Percentiles rank a stretch among this genome's conserved stretches.
Evolutionary conservation across 1,284 basidiomycete genomes (phyloP).

Genomic region (Earliella scabrosa): DNA sequence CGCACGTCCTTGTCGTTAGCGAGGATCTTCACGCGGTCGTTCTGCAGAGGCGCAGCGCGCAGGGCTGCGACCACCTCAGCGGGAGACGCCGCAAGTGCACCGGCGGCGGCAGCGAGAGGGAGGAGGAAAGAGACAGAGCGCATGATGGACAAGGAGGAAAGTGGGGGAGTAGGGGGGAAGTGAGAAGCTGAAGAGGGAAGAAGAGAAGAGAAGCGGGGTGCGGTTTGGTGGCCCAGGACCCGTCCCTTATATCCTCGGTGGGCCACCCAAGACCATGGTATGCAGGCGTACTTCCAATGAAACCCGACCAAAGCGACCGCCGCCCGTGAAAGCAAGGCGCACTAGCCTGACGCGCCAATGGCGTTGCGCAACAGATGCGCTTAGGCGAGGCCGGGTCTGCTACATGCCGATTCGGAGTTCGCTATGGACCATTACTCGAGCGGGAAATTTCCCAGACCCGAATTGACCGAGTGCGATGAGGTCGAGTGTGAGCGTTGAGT

Average conservation of each 20-base stretch:
- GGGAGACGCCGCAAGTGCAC: slow-evolving; percentile 11
- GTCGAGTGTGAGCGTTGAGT: background rate
- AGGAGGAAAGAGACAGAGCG: slow-evolving; percentile 17
- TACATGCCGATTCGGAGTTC: background rate
- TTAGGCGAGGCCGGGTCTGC: background rate
- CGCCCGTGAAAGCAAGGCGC: background rate
- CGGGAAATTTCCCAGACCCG: slow-evolving; percentile 8
- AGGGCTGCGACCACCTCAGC: slow-evolving; percentile 25
- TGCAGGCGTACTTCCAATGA: background rate
- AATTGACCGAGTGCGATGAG: slow-evolving; percentile 16
- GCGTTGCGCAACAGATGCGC: slow-evolving; percentile 10
- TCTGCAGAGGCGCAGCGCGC: slow-evolving; percentile 22
- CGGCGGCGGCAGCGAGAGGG: slow-evolving; percentile 17
- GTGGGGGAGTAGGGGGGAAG: slow-evolving; percentile 1
- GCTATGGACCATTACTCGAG: background rate
- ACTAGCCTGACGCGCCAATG: slow-evolving; percentile 3
- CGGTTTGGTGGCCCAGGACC: background rate
- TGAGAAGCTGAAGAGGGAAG: slow-evolving; percentile 4
- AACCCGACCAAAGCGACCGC: background rate
- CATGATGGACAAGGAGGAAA: slow-evolving; percentile 11
- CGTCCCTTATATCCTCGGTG: slow-evolving; percentile 12
- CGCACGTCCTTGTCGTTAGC: slow-evolving; percentile 32
- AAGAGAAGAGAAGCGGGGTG: slow-evolving; percentile 13
- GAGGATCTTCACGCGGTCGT: slow-evolving; percentile 29
- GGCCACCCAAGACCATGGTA: background rate